Percentiles rank a stretch among this genome's conserved stretches.
These are phyloP conservation scores for Tricholoma terreum DNA, from an alignment of 768 basidiomycete genomes.

Conservation along the genomic window DNA sequence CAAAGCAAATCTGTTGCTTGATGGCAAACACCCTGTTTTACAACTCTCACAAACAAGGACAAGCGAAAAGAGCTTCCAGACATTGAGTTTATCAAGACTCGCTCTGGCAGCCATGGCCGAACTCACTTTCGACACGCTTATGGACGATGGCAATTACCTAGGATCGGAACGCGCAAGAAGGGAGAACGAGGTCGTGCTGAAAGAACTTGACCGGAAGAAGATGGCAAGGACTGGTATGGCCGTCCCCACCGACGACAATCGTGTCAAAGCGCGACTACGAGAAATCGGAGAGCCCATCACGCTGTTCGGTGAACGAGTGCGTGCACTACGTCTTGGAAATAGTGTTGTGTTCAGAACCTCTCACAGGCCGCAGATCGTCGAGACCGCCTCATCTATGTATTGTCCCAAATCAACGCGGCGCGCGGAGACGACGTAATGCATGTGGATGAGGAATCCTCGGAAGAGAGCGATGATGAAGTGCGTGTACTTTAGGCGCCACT, in stretches of 20 bases:
- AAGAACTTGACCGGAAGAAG: slow-evolving; percentile 98
- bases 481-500: slow-evolving; percentile 13
- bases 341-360: slow-evolving; percentile 11
- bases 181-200: slow-evolving; percentile 85
- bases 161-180: slow-evolving; percentile 71
- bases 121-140: slow-evolving; percentile 70
- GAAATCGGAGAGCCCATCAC: slow-evolving; percentile 98
- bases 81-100: not conserved
- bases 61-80: not conserved
- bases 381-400: slow-evolving; percentile 91
- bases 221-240: slow-evolving; percentile 82
- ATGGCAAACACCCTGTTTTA: not conserved
- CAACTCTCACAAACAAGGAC: not conserved
- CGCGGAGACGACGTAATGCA: slow-evolving; percentile 78
- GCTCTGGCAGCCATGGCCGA: slow-evolving; percentile 55
- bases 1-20: not conserved
- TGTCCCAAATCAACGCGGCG: slow-evolving; percentile 91
- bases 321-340: slow-evolving; percentile 30
- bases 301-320: slow-evolving; percentile 93
- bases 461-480: slow-evolving; percentile 77
- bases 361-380: slow-evolving; percentile 88
- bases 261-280: slow-evolving; percentile 83
- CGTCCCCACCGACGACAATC: slow-evolving; percentile 95
- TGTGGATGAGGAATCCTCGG: slow-evolving; percentile 66
- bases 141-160: slow-evolving; percentile 75